Evolutionary conservation across 2,329 filamentous ascomycete species (phyloP).

Genomic region (Plenodomus tracheiphilus): DNA sequence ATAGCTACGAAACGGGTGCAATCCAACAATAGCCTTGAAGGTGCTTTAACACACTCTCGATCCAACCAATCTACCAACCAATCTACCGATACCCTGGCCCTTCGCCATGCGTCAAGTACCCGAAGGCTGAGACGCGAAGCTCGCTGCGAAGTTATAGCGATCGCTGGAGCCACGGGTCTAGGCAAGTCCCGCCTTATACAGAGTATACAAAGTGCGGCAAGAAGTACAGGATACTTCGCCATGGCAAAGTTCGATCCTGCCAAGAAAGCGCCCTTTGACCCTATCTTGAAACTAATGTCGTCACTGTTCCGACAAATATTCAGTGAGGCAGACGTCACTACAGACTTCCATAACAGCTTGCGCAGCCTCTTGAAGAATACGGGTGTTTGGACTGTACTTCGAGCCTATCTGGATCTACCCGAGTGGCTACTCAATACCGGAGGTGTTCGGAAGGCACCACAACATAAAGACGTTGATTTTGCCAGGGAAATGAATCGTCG

Average conservation of each 20-base stretch:
- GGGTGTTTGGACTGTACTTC: constrained; percentile 59
- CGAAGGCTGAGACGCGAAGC: constrained; percentile 53
- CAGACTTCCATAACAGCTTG: constrained; percentile 63
- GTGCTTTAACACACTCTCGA: constrained; percentile 26
- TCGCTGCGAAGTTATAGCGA: constrained; percentile 63
- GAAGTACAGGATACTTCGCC: constrained; percentile 63
- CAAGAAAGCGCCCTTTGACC: constrained; percentile 63
- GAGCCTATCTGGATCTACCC: constrained; percentile 62
- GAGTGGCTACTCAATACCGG: constrained; percentile 62
- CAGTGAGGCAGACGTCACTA: constrained; percentile 64
- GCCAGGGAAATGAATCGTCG: constrained; percentile 21
- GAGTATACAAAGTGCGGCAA: constrained; percentile 59
- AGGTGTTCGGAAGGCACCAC: constrained; percentile 23
- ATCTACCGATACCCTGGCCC: constrained; percentile 17
- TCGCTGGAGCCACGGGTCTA: constrained; percentile 60
- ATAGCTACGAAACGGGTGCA: constrained; percentile 20
- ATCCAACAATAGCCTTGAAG: constrained; percentile 39
- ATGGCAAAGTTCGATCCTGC: constrained; percentile 63
- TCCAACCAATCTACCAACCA: constrained; percentile 32
- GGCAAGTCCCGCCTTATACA: constrained; percentile 65
- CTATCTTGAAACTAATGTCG: constrained; percentile 62
- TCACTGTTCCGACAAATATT: constrained; percentile 67
- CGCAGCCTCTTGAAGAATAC: constrained; percentile 57
- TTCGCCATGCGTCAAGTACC: constrained; percentile 36
- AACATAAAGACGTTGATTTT: constrained; percentile 27